phyloP scores from a whole-genome alignment of 106 monocot genomes.

The Iris macrosiphon region DNA sequence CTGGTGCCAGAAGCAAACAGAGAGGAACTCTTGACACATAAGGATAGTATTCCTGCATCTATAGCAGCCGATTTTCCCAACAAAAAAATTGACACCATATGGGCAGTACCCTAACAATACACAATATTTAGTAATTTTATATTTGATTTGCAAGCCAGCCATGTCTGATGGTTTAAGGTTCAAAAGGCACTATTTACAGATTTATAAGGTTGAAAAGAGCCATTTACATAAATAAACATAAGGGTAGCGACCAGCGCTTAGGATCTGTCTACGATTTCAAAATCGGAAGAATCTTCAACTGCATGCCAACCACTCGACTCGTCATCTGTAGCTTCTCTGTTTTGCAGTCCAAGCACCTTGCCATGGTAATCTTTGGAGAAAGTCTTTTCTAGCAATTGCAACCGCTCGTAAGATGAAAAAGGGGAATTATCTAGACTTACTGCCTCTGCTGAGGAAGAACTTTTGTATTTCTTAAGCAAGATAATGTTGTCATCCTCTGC shows the following conservation, averaged over 20 bases:
- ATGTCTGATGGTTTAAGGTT: neutral
- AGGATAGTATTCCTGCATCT: too few species aligned
- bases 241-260: neutral
- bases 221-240: conserved; percentile 4
- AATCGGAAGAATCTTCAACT: neutral
- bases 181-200: conserved; percentile 7
- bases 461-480: neutral
- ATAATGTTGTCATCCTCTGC: conserved; percentile 1
- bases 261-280: conserved; percentile 4
- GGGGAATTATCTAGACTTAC: neutral
- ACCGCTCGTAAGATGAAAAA: neutral
- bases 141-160: too few species aligned
- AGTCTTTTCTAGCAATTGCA: neutral
- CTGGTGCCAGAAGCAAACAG: too few species aligned
- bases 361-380: neutral
- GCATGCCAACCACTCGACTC: neutral
- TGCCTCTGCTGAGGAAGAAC: neutral
- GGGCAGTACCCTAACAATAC: too few species aligned
- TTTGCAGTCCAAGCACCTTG: neutral
- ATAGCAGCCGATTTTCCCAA: too few species aligned
- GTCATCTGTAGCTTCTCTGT: neutral
- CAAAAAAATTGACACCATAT: too few species aligned
- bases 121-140: too few species aligned
- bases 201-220: neutral
- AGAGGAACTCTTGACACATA: too few species aligned